A percentile compares a stretch with the other conserved stretches of the same genome.
Evolutionary conservation across 345 rosid species (phyloP).

Genomic region (Pugionium dolabratum): DNA sequence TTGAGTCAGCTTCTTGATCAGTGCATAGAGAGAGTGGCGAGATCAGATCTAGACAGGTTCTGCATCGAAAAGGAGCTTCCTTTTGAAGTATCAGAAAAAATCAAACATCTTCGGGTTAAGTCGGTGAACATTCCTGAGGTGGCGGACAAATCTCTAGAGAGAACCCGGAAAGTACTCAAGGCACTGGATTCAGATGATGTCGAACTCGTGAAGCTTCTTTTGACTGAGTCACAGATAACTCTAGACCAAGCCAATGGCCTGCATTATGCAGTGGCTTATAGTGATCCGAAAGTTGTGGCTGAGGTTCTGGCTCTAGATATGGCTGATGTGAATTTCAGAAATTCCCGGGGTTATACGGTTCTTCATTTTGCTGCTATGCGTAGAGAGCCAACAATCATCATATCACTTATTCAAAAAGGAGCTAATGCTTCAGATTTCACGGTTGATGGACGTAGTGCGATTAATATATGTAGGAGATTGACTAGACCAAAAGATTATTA

Average conservation of each 20-base stretch:
- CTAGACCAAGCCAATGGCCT: slow-evolving; percentile 81
- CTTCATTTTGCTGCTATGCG: slow-evolving; percentile 93
- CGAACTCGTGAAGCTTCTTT: slow-evolving; percentile 83
- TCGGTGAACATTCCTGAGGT: slow-evolving; percentile 27
- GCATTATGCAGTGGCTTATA: slow-evolving; percentile 87
- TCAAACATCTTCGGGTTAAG: slow-evolving; percentile 54
- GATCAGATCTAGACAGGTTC: slow-evolving; percentile 71
- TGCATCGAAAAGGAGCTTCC: slow-evolving; percentile 87
- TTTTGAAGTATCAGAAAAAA: slow-evolving; percentile 54
- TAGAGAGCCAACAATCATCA: slow-evolving; percentile 69
- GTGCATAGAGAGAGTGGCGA: slow-evolving; percentile 81
- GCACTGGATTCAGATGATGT: slow-evolving; percentile 96
- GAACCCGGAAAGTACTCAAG: slow-evolving; percentile 73
- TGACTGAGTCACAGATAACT: slow-evolving; percentile 72
- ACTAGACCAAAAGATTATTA: slow-evolving; percentile 89
- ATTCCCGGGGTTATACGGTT: slow-evolving; percentile 76
- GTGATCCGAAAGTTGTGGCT: slow-evolving; percentile 86
- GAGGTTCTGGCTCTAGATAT: slow-evolving; percentile 68
- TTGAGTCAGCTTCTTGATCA: slow-evolving; percentile 63
- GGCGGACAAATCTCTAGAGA: slow-evolving; percentile 57
- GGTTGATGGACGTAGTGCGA: slow-evolving; percentile 77
- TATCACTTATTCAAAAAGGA: slow-evolving; percentile 69
- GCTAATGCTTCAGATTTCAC: slow-evolving; percentile 73
- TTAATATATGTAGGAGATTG: slow-evolving; percentile 72
- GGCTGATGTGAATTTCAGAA: slow-evolving; percentile 74